Base-by-base conservation (phyloP, 306 rosid species). In the Rubus idaeus region DNA sequence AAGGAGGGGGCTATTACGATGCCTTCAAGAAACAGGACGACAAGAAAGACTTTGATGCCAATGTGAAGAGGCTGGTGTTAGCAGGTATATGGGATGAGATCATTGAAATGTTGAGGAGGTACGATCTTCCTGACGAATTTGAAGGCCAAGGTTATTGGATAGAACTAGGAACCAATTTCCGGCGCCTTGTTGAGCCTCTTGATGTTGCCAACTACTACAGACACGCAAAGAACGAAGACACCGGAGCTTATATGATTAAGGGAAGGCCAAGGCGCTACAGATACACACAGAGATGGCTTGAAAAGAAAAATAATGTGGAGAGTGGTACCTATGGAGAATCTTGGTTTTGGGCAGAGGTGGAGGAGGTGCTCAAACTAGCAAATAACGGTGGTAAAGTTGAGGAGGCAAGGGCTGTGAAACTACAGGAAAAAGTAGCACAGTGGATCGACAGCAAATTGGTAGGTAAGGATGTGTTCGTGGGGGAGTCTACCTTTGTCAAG, bases 161-260 rank as follows among this genome's bases (percentile, higher is more conserved):
- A 8, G 4, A 35, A 0, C 83, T 72, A 0, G 96, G 91, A 63
- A 95, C 96, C 1, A 2, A 37, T 45, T 90, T 49, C 35, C 93
- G 97, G 9, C 82, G 75, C 50, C 84, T 91, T 5, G 85, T 88
- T 21, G 98, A 95, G 84, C 97, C 98, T 50, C 78, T 95, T 8
- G 97, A 92, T 44, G 81, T 95, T 4, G 92, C 97, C 26, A 92
- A 95, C 84, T 95, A 85, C 66, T 86, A 95, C n/a, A 62, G 98
- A 37, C 97, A 90, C 46, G 62, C 65, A 10, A 89, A 81, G 91
- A 13, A 89, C 9, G 92, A 89, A 26, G 97, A 88, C 58, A 76
- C 92, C 0, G 92, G 96, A 40, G 65, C 93, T 17, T 95, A 95
- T 80, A 66, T 83, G 89, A 3, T 2, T 1, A 74, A 18, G 69